phyloP scores from a whole-genome alignment of 768 basidiomycete genomes.

The Suillus fuscotomentosus region DNA sequence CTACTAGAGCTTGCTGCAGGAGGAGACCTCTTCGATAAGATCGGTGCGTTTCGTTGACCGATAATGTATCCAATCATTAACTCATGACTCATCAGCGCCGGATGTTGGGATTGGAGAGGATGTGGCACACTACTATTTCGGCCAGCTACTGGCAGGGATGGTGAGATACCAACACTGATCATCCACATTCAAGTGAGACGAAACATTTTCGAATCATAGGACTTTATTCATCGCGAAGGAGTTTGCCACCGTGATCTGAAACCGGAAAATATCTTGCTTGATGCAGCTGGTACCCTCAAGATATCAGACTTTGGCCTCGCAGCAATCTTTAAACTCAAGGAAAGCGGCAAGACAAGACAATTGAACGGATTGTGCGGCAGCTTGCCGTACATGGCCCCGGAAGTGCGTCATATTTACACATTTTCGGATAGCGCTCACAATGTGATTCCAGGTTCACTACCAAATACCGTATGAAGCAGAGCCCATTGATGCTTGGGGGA shows the following conservation, averaged over 20 bases:
- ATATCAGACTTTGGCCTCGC: constrained; percentile 96
- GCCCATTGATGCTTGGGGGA: constrained; percentile 94
- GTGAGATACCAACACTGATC: constrained; percentile 39
- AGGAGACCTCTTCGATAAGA: constrained; percentile 98
- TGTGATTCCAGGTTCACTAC: constrained; percentile 53
- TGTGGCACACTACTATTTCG: constrained; percentile 88
- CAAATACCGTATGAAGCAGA: constrained; percentile 79
- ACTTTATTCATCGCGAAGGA: constrained; percentile 84
- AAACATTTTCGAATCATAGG: constrained; percentile 37
- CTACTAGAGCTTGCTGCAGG: constrained; percentile 89
- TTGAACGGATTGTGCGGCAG: constrained; percentile 88
- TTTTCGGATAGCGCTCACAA: not conserved
- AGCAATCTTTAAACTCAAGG: constrained; percentile 84
- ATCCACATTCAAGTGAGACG: constrained; percentile 1
- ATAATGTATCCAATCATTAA: not conserved
- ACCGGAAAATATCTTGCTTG: constrained; percentile 91
- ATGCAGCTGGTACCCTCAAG: constrained; percentile 81
- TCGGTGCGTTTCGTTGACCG: constrained; percentile 55
- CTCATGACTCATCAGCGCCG: constrained; percentile 55
- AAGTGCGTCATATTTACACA: constrained; percentile 48
- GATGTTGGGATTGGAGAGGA: constrained; percentile 87
- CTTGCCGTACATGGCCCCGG: constrained; percentile 92
- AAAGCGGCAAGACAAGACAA: constrained; percentile 69
- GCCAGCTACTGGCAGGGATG: constrained; percentile 81
- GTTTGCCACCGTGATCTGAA: constrained; percentile 97